Evolutionary conservation across 2,329 filamentous ascomycete genomes (phyloP).

Genomic region (Aspergillus carbonarius): DNA sequence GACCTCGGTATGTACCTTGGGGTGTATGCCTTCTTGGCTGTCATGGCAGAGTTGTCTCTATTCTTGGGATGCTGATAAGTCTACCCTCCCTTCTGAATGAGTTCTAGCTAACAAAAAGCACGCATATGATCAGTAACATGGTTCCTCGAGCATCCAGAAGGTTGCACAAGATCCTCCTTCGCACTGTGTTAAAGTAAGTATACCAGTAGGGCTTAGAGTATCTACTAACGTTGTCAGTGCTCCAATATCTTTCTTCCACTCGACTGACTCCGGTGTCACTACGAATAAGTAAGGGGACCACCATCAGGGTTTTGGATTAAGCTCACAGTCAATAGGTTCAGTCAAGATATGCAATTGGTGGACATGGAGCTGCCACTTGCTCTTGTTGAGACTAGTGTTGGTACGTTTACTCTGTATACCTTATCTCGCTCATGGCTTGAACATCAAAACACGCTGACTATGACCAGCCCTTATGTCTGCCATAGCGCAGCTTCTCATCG

Average conservation of each 20-base stretch:
- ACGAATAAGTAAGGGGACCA: background rate
- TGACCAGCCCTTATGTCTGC: background rate
- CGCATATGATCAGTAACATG: slow-evolving; percentile 2
- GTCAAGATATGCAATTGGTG: slow-evolving; percentile 14
- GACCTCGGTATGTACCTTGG: background rate
- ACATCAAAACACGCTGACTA: background rate
- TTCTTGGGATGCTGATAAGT: background rate
- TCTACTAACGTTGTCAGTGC: background rate
- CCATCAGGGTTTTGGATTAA: background rate
- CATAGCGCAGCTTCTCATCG: slow-evolving; percentile 2
- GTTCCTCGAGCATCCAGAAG: background rate
- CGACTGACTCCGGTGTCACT: background rate
- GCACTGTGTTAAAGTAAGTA: background rate
- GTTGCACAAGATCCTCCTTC: background rate
- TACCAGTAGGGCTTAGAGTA: no score
- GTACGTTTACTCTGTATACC: no score
- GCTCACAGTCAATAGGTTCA: slow-evolving; percentile 11
- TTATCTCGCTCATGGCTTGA: no score
- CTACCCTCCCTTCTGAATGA: background rate
- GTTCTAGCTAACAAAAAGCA: background rate
- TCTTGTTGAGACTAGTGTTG: slow-evolving; percentile 5
- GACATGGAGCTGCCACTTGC: slow-evolving; percentile 17
- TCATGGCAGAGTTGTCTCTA: background rate
- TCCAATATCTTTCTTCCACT: slow-evolving; percentile 17
- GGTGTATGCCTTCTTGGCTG: background rate